Evolutionary conservation across 805 yeast genomes (phyloP).

Genomic region (Metschnikowia continentalis): DNA sequence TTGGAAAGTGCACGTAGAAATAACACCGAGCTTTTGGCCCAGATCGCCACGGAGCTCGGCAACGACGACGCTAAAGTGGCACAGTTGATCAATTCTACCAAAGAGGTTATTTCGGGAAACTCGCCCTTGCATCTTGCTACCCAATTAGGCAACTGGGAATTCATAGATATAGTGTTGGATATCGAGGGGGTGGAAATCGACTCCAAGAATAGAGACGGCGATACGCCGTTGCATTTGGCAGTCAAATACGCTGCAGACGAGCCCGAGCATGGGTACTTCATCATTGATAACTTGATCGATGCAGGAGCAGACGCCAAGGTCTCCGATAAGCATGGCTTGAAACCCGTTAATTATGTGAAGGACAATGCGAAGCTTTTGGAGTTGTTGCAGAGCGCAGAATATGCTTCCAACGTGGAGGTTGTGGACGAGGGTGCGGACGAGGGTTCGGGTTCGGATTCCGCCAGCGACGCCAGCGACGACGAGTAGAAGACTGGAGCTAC

Average conservation of each 20-base stretch:
- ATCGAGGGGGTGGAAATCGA: constrained; percentile 89
- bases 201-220: constrained; percentile 71
- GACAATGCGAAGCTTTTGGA: constrained; percentile 56
- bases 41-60: constrained; percentile 45
- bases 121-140: constrained; percentile 81
- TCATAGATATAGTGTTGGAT: constrained; percentile 75
- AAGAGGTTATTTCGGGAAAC: constrained; percentile 71
- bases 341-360: constrained; percentile 68
- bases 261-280: constrained; percentile 77
- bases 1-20: constrained; percentile 86
- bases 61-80: constrained; percentile 39
- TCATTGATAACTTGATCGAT: constrained; percentile 77
- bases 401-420: constrained; percentile 44
- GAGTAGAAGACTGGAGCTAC: neutral
- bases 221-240: constrained; percentile 87
- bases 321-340: constrained; percentile 49
- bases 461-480: constrained; percentile 28
- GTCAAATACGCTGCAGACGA: constrained; percentile 73
- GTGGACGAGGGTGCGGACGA: constrained; percentile 18
- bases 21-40: constrained; percentile 68
- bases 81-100: constrained; percentile 58
- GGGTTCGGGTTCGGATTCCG: constrained; percentile 30
- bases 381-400: constrained; percentile 77
- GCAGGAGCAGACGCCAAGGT: constrained; percentile 82
- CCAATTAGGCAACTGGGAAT: constrained; percentile 78